A percentile compares a stretch with the other conserved stretches of the same genome.
These are phyloP conservation scores for Tricholoma terreum DNA, from an alignment of 768 basidiomycete species.

Conservation along the genomic window DNA sequence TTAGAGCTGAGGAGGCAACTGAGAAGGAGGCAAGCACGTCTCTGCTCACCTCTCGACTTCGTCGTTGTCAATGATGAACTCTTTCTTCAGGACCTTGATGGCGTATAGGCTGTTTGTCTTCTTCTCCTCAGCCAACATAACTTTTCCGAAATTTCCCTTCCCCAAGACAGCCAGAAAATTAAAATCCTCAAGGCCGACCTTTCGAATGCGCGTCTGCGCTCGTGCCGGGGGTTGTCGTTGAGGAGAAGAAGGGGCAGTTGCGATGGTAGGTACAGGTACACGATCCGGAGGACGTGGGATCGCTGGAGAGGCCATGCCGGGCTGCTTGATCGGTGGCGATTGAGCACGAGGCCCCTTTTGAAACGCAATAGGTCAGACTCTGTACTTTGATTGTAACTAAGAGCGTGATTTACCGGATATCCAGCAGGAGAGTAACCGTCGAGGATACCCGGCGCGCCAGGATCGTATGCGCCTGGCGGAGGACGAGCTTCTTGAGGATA, in stretches of 20 bases:
- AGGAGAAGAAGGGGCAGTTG: conserved; percentile 12
- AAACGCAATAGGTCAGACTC: neutral
- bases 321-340: conserved; percentile 32
- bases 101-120: conserved; percentile 83
- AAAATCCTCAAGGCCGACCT: conserved; percentile 97
- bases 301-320: conserved; percentile 30
- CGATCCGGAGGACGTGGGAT: conserved; percentile 29
- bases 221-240: conserved; percentile 37
- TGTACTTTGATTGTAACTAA: neutral
- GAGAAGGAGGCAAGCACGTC: neutral
- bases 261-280: conserved; percentile 17
- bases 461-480: conserved; percentile 31
- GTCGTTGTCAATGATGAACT: conserved; percentile 99
- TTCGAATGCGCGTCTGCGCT: conserved; percentile 58
- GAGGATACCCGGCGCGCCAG: conserved; percentile 18
- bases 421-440: conserved; percentile 31
- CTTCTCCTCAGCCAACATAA: conserved; percentile 99
- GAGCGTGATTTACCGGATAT: conserved; percentile 31
- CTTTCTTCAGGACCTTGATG: conserved; percentile 99
- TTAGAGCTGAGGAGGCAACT: conserved; percentile 13
- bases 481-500: conserved; percentile 42
- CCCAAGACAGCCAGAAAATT: conserved; percentile 98
- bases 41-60: conserved; percentile 88
- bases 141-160: conserved; percentile 99
- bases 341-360: conserved; percentile 15